A percentile compares a stretch with the other conserved stretches of the same genome.
These are phyloP conservation scores for Populus hybrid DNA, from an alignment of 441 rosid genomes.

Conservation along the genomic window DNA sequence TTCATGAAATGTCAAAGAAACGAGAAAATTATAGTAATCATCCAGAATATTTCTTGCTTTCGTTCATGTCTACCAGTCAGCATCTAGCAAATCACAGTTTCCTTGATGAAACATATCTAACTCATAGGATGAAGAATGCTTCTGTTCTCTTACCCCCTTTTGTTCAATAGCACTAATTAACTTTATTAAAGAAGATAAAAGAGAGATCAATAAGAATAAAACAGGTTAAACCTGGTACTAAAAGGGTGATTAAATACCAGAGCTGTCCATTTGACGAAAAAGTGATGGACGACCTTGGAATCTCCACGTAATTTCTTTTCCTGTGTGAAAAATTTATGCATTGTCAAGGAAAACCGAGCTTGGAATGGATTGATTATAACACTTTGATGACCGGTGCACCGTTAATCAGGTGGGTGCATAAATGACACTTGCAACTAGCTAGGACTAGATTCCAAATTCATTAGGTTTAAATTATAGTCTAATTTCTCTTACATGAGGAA, in stretches of 20 bases:
- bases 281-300: not conserved
- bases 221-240: not conserved
- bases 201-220: not conserved
- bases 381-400: not conserved
- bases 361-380: not conserved
- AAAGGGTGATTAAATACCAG: not conserved
- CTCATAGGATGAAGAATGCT: conserved; percentile 12
- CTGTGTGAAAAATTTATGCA: not conserved
- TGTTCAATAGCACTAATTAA: conserved; percentile 10
- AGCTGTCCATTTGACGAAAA: not conserved
- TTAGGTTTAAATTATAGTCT: not conserved
- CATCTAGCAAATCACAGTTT: conserved; percentile 7
- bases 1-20: conserved; percentile 26
- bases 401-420: not conserved
- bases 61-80: not conserved
- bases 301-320: not conserved
- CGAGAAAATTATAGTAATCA: conserved; percentile 19
- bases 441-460: not conserved
- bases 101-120: not conserved
- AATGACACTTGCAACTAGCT: not conserved
- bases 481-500: not conserved
- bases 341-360: not conserved
- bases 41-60: not conserved
- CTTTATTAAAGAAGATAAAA: conserved; percentile 18
- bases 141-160: not conserved